A percentile compares a stretch with the other conserved stretches of the same genome.
Conservation (phyloP, 257 asterid genomes). For the Echium plantagineum region DNA sequence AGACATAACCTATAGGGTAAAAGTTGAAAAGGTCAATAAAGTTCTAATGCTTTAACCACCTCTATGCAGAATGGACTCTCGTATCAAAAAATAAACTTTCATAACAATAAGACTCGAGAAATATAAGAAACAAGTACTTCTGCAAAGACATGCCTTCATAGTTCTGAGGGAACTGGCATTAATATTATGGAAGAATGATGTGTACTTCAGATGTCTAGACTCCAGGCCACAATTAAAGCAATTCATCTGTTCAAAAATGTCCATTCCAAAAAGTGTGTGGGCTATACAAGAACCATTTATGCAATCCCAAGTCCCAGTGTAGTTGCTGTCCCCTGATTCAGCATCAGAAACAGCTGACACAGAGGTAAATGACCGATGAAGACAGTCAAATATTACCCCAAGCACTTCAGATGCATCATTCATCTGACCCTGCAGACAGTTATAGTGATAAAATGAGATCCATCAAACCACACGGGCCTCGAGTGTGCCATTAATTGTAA, state of each 20-base stretch:
- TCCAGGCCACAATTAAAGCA: constrained; percentile 77
- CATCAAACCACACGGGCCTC: constrained; percentile 1
- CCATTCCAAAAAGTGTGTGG: constrained; percentile 89
- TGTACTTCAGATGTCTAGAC: constrained; percentile 80
- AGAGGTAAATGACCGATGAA: constrained; percentile 63
- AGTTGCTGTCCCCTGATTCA: constrained; percentile 48
- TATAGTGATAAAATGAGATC: constrained; percentile 9
- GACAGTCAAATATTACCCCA: constrained; percentile 79
- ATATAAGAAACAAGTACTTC: not conserved
- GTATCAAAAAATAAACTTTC: not conserved
- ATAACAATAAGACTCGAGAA: not conserved
- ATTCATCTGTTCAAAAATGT: constrained; percentile 75
- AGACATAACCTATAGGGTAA: constrained; percentile 54
- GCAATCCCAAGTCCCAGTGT: constrained; percentile 73
- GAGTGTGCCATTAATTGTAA: not conserved
- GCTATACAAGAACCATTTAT: constrained; percentile 60
- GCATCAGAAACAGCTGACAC: constrained; percentile 35
- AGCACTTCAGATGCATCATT: constrained; percentile 97
- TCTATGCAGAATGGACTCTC: not conserved
- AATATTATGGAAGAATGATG: constrained; percentile 80
- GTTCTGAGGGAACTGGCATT: constrained; percentile 95
- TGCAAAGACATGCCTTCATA: constrained; percentile 51
- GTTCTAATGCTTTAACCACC: constrained; percentile 11
- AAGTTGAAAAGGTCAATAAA: constrained; percentile 8
- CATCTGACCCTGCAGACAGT: constrained; percentile 84